Percentiles rank a stretch among this genome's conserved stretches.
Evolutionary conservation across 2,329 filamentous ascomycete genomes (phyloP).

Genomic region (Arthrobotrys conoides): DNA sequence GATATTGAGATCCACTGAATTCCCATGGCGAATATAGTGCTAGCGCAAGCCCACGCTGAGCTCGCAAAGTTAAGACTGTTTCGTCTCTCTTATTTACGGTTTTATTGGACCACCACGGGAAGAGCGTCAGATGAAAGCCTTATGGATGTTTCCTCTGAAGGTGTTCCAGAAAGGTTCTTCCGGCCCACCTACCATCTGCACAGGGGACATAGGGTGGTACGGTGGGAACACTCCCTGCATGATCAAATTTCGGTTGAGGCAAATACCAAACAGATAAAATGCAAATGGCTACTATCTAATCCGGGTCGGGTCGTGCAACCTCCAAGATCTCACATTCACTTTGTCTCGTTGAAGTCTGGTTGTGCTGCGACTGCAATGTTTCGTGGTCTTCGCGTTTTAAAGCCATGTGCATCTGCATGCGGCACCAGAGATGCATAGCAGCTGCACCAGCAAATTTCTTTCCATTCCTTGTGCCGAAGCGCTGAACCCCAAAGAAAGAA

Average conservation of each 20-base stretch:
- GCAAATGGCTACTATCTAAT: slow-evolving; percentile 50
- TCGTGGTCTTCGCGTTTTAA: slow-evolving; percentile 35
- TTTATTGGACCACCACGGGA: slow-evolving; percentile 40
- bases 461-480: slow-evolving; percentile 37
- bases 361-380: slow-evolving; percentile 35
- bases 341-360: slow-evolving; percentile 30
- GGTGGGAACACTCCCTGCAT: slow-evolving; percentile 48
- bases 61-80: slow-evolving; percentile 32
- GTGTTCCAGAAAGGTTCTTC: slow-evolving; percentile 60
- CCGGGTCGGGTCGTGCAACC: slow-evolving; percentile 55
- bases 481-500: slow-evolving; percentile 37
- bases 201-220: slow-evolving; percentile 23
- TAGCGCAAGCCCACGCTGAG: slow-evolving; percentile 6
- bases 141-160: slow-evolving; percentile 39
- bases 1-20: slow-evolving; percentile 10
- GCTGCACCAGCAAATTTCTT: slow-evolving; percentile 45
- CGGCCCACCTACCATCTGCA: slow-evolving; percentile 49
- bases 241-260: slow-evolving; percentile 61
- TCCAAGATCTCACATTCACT: slow-evolving; percentile 33
- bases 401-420: slow-evolving; percentile 47
- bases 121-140: slow-evolving; percentile 28
- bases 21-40: background rate
- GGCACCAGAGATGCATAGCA: slow-evolving; percentile 34
- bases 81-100: slow-evolving; percentile 31
- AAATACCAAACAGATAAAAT: slow-evolving; percentile 60